Percentiles rank a stretch among this genome's conserved stretches.
phyloP scores from a whole-genome alignment of 2,329 filamentous ascomycete species.

The Trichoderma hamatum region DNA sequence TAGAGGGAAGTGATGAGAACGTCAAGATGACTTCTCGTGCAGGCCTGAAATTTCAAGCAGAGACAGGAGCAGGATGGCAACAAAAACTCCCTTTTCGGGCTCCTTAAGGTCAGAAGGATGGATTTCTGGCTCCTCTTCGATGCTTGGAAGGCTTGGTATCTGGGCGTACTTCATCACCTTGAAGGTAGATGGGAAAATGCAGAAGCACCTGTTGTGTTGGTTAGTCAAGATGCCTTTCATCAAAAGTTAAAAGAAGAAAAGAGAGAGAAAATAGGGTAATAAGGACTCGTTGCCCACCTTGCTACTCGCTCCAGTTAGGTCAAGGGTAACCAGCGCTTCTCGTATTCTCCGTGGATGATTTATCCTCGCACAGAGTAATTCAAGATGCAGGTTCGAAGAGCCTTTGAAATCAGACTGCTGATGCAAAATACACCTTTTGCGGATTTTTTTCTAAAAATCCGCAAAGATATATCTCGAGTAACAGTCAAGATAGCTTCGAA shows the following conservation, averaged over 20 bases:
- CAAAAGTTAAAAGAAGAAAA: not conserved
- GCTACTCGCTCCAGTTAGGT: not conserved
- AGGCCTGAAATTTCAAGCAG: not conserved
- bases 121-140: not conserved
- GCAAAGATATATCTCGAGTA: not conserved
- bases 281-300: not conserved
- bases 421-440: not conserved
- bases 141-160: not conserved
- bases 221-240: not conserved
- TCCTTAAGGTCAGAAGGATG: not conserved
- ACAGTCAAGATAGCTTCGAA: not conserved
- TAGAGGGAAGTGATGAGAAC: not conserved
- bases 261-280: too few species aligned
- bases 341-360: not conserved
- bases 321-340: not conserved
- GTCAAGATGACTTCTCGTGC: not conserved
- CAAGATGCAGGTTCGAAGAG: not conserved
- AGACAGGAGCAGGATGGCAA: not conserved
- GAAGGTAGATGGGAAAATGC: slow-evolving; percentile 2
- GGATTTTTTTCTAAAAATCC: not conserved
- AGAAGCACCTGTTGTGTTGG: not conserved
- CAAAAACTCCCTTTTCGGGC: not conserved
- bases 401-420: not conserved
- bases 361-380: not conserved
- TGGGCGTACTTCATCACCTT: not conserved